Conservation (phyloP, 2,329 filamentous ascomycete genomes). For the Arthroderma sp. region DNA sequence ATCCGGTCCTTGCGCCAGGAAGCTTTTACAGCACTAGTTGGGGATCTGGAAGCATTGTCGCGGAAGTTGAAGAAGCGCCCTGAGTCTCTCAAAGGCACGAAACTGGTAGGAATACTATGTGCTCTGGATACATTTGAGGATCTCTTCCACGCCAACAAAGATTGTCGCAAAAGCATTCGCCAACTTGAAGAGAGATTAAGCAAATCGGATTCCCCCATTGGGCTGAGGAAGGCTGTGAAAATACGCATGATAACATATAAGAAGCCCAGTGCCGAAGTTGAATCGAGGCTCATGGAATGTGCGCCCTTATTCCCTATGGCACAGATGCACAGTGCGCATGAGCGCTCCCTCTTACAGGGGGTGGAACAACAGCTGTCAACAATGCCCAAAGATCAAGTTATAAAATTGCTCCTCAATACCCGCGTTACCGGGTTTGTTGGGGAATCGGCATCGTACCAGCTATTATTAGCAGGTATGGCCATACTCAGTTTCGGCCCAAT, state of each 20-base stretch:
- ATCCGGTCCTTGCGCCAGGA: conserved; percentile 21
- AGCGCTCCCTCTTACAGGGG: conserved; percentile 24
- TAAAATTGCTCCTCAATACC: conserved; percentile 20
- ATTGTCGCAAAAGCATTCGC: conserved; percentile 23
- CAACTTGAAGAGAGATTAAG: conserved; percentile 24
- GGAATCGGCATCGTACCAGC: conserved; percentile 18
- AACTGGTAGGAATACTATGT: conserved; percentile 24
- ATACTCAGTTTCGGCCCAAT: conserved; percentile 20
- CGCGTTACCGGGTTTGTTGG: conserved; percentile 19
- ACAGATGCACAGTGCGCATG: conserved; percentile 26
- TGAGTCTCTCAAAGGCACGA: conserved; percentile 18
- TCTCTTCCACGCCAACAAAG: conserved; percentile 20
- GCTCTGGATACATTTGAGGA: conserved; percentile 29
- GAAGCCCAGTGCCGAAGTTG: conserved; percentile 7
- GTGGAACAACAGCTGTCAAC: conserved; percentile 22
- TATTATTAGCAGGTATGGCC: conserved; percentile 26
- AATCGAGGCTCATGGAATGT: conserved; percentile 11
- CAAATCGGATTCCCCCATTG: conserved; percentile 19
- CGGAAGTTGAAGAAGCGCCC: conserved; percentile 21
- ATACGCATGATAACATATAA: conserved; percentile 23
- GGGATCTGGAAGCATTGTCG: conserved; percentile 24
- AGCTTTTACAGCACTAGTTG: conserved; percentile 22
- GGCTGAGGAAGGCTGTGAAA: conserved; percentile 19
- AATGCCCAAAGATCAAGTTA: conserved; percentile 20
- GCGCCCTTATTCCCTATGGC: conserved; percentile 23